Evolutionary conservation across 1,284 basidiomycete genomes (phyloP), one percentile per base, ranked within the genome.

Genomic region (Flammula alnicola): DNA sequence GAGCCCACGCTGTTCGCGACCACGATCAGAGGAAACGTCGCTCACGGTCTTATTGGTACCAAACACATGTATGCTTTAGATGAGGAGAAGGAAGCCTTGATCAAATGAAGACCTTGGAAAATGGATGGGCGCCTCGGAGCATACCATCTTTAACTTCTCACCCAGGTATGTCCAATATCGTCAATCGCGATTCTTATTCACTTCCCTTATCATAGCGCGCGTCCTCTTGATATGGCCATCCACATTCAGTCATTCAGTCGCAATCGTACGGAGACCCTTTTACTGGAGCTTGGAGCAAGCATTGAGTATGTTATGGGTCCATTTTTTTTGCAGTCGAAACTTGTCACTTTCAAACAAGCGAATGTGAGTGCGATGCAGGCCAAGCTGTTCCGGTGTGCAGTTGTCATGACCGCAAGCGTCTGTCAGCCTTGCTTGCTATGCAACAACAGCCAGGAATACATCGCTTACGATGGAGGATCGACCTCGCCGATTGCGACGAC

Each of bases 81-180:
- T 5, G 92, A 92, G 49, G 85, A 92, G 62, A 89, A 91, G 69
- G 83, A 89, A 52, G 77, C 77, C 44, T 72, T 95, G 19, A 83
- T 97, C 70, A 86, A 90, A n/a, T 1, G 81, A 91, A 20, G 97
- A 99, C 67, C 76, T 99, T 0, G 95, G 95, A 25, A 96, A 99
- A 65, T 99, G 97, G 97, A 93, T 99, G 70, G 96, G 95, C 25
- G 95, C 89, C 0, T 88, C 89, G 1, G 86, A 88, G 4, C 93
- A 96, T 66, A 90, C 91, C 6, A 92, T 98, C 56, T 98, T 99
- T 86, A 98, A 99, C 75, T 98, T 99, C 72, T 91, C 93, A 0
- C 95, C 95, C 0, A 91, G 88, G 81, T 89, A 63, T 50, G 76
- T 35, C 20, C 3, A 5, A 27, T 14, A 12, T 30, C n/a, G 30